phyloP scores from a whole-genome alignment of 176 grass and related monocot species.

The Aegilops longissima region DNA sequence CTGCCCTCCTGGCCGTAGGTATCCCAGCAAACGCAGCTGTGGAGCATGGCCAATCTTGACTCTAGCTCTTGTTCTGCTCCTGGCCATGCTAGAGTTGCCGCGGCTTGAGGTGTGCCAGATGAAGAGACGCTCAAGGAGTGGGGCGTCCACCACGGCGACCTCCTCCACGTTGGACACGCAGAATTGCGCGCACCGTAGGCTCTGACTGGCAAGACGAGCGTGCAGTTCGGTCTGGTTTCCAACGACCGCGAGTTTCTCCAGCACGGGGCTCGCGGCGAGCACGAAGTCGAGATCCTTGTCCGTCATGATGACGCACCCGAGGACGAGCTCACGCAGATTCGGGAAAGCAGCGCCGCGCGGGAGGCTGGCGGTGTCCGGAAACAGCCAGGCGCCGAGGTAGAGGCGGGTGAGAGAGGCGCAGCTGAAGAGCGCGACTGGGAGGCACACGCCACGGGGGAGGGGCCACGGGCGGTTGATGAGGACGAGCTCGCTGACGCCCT shows the following conservation, averaged over 20 bases:
- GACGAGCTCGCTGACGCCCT: constrained; percentile 25
- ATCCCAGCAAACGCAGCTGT: neutral
- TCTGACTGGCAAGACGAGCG: constrained; percentile 5
- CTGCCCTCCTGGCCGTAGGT: neutral
- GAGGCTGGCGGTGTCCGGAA: neutral
- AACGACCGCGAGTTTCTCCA: constrained; percentile 2
- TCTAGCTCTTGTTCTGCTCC: neutral
- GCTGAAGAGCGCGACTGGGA: neutral
- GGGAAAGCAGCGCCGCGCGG: neutral
- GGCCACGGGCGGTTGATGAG: constrained; percentile 10
- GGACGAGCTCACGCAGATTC: neutral
- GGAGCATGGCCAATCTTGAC: constrained; percentile 5
- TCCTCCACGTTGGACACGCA: neutral
- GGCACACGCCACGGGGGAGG: neutral
- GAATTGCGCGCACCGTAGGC: constrained; percentile 27
- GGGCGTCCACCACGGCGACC: constrained; percentile 6
- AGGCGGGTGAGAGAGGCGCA: constrained; percentile 10
- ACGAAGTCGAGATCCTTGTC: constrained; percentile 7
- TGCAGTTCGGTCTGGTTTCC: neutral
- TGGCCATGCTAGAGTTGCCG: neutral
- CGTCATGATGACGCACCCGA: neutral
- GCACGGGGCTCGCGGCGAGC: constrained; percentile 7
- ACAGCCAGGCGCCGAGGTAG: constrained; percentile 13
- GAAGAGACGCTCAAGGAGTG: neutral
- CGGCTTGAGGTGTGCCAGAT: neutral